phyloP scores from a whole-genome alignment of 169 alveolate species.

The Plasmodium gallinaceum region DNA sequence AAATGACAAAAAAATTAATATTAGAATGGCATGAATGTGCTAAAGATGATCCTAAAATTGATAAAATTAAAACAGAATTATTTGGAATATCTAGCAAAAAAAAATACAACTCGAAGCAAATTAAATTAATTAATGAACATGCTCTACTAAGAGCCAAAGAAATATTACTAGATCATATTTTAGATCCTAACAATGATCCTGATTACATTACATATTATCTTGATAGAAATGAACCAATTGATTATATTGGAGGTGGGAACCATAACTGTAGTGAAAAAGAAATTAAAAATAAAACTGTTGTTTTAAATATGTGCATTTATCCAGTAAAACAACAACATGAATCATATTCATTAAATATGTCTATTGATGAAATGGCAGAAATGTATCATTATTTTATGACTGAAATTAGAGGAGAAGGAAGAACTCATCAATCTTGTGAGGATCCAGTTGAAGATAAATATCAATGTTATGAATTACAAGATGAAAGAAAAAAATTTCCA shows the following conservation, averaged over 20 bases:
- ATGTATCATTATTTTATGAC: slow-evolving; percentile 83
- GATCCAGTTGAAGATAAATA: slow-evolving; percentile 78
- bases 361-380: slow-evolving; percentile 87
- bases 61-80: slow-evolving; percentile 36
- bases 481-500: slow-evolving; percentile 82
- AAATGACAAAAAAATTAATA: slow-evolving; percentile 37
- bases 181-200: slow-evolving; percentile 61
- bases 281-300: slow-evolving; percentile 67
- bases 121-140: slow-evolving; percentile 70
- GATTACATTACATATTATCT: slow-evolving; percentile 51
- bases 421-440: slow-evolving; percentile 78
- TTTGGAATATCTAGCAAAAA: slow-evolving; percentile 59
- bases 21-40: slow-evolving; percentile 49
- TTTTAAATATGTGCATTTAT: slow-evolving; percentile 62
- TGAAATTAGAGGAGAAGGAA: slow-evolving; percentile 85
- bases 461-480: slow-evolving; percentile 79
- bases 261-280: slow-evolving; percentile 39
- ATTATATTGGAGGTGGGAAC: slow-evolving; percentile 73
- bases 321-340: slow-evolving; percentile 67
- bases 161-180: slow-evolving; percentile 48
- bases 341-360: slow-evolving; percentile 58
- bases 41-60: slow-evolving; percentile 8
- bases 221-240: slow-evolving; percentile 71
- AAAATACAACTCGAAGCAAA: slow-evolving; percentile 56
- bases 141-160: slow-evolving; percentile 72